These are phyloP conservation scores for Monilinia vaccinii-corymbosi DNA, from an alignment of 2,329 filamentous ascomycete genomes.

Conservation along the genomic window DNA sequence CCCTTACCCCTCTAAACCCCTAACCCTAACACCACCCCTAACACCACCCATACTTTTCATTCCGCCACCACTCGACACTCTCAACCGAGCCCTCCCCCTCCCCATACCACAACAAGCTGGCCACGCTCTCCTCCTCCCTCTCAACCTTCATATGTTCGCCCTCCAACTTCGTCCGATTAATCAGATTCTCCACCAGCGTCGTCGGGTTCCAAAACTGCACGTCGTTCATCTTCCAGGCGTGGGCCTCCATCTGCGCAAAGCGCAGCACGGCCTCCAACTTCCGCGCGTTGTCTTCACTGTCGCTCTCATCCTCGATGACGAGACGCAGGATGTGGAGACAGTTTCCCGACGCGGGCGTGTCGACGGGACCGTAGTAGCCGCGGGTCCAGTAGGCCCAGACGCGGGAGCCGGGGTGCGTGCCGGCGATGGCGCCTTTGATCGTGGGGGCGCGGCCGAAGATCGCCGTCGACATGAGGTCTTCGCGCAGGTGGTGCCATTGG, in stretches of 20 bases:
- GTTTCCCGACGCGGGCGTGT: slow-evolving; percentile 42
- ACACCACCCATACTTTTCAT: slow-evolving; percentile 74
- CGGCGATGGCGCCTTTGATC: slow-evolving; percentile 60
- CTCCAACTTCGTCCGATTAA: slow-evolving; percentile 40
- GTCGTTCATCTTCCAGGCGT: slow-evolving; percentile 57
- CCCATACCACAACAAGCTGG: slow-evolving; percentile 65
- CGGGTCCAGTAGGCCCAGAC: slow-evolving; percentile 69
- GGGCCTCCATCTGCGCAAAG: slow-evolving; percentile 61
- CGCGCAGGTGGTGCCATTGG: slow-evolving; percentile 70
- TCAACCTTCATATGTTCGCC: slow-evolving; percentile 36
- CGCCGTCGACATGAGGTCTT: slow-evolving; percentile 64
- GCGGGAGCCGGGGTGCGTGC: slow-evolving; percentile 37
- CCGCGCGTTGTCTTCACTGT: slow-evolving; percentile 37
- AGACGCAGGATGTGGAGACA: slow-evolving; percentile 61
- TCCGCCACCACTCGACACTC: slow-evolving; percentile 61
- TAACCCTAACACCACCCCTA: too few relatives aligned
- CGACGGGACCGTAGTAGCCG: slow-evolving; percentile 49
- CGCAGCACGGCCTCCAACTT: slow-evolving; percentile 55
- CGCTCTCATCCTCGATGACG: slow-evolving; percentile 48
- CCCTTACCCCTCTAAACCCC: neutral
- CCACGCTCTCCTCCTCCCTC: slow-evolving; percentile 58
- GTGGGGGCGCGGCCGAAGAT: slow-evolving; percentile 47
- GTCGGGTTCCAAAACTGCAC: slow-evolving; percentile 82
- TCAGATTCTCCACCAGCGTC: slow-evolving; percentile 39
- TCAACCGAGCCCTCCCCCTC: slow-evolving; percentile 37